Conservation (phyloP, 1,284 basidiomycete genomes). For the Ceraceosorus guamensis region DNA sequence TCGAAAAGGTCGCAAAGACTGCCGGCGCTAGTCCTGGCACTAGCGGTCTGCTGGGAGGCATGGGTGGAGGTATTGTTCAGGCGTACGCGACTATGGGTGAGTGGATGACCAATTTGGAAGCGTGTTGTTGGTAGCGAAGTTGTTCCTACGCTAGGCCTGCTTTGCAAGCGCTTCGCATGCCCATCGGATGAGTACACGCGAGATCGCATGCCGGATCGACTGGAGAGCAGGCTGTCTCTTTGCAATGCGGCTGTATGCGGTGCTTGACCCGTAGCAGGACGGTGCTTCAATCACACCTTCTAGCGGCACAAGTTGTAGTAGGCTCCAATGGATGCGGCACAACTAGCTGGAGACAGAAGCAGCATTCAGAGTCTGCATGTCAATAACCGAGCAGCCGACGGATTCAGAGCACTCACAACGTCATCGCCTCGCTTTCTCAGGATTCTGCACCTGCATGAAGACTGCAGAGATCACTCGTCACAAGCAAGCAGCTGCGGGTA, state of each 20-base stretch:
- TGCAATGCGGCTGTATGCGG: no score
- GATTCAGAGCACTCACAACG: background rate
- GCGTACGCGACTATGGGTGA: conserved; percentile 98
- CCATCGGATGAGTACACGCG: no score
- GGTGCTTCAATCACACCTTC: background rate
- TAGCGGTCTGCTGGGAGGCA: conserved; percentile 86
- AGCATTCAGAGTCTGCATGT: background rate
- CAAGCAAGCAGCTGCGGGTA: conserved; percentile 83
- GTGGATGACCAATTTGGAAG: conserved; percentile 41
- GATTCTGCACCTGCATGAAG: conserved; percentile 70
- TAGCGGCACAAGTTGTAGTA: no score
- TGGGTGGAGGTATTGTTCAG: conserved; percentile 94
- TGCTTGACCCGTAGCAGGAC: background rate
- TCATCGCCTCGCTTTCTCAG: conserved; percentile 50
- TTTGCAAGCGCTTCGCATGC: no score
- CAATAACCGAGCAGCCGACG: background rate
- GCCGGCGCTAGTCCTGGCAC: conserved; percentile 71
- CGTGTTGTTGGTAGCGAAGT: no score
- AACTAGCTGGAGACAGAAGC: no score
- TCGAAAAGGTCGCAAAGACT: conserved; percentile 65
- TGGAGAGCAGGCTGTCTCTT: no score
- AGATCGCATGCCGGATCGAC: no score
- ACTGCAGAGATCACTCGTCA: conserved; percentile 90
- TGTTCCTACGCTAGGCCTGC: no score
- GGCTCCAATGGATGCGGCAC: no score